These are phyloP conservation scores for Emericellopsis terricola DNA, from an alignment of 495 filamentous ascomycete genomes.

Conservation along the genomic window DNA sequence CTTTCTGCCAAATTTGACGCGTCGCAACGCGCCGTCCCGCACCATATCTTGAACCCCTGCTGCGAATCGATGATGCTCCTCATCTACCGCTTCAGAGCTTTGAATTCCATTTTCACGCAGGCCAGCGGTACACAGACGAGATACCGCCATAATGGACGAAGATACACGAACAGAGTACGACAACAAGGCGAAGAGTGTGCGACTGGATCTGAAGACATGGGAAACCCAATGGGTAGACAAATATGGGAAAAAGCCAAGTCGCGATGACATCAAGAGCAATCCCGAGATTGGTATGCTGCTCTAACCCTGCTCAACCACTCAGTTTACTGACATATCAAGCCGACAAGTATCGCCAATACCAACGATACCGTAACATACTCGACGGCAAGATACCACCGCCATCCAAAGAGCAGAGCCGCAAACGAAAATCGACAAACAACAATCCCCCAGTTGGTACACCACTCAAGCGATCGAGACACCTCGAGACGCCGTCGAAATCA, in stretches of 20 bases:
- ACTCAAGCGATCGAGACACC: conserved; percentile 17
- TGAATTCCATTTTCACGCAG: no score
- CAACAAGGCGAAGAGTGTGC: conserved; percentile 29
- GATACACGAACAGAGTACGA: conserved; percentile 18
- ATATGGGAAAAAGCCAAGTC: conserved; percentile 56
- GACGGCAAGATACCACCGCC: conserved; percentile 26
- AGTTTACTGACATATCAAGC: conserved; percentile 25
- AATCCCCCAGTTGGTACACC: conserved; percentile 24
- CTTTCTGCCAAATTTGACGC: no score
- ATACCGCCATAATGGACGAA: conserved; percentile 28
- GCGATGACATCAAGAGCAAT: conserved; percentile 76
- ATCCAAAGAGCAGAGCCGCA: conserved; percentile 18
- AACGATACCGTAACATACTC: conserved; percentile 44
- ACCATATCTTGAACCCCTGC: background rate
- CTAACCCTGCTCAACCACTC: background rate
- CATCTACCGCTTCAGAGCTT: no score
- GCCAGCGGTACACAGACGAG: no score
- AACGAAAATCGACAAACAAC: conserved; percentile 14
- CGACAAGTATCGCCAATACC: conserved; percentile 83
- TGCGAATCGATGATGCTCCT: no score
- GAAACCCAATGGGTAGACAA: conserved; percentile 62
- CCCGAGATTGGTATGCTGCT: conserved; percentile 50
- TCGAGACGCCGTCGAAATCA: conserved; percentile 22
- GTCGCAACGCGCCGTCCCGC: background rate
- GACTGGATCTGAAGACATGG: conserved; percentile 70